Percentiles rank a stretch among this genome's conserved stretches.
Evolutionary conservation across 306 rosid species (phyloP).

Genomic region (Acacia acuminata): DNA sequence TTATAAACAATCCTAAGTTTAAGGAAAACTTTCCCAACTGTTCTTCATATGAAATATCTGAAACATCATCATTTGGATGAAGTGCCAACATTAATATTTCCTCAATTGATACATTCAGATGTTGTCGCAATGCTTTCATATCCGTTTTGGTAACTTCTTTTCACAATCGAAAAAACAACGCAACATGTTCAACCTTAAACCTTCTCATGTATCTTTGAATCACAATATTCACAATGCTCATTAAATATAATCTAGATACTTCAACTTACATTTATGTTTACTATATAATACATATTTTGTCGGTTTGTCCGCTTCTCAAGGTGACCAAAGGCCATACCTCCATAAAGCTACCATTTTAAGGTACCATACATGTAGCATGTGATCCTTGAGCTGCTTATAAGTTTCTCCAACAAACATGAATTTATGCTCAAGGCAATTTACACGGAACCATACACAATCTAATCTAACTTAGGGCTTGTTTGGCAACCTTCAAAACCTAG

Average conservation of each 20-base stretch:
- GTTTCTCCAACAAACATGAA: slow-evolving; percentile 26
- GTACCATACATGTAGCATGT: background rate
- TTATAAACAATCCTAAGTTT: background rate
- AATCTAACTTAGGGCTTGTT: slow-evolving; percentile 13
- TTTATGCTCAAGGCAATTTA: slow-evolving; percentile 3
- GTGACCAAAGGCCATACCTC: background rate
- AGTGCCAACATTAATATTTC: background rate
- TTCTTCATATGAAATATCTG: background rate
- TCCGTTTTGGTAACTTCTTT: background rate
- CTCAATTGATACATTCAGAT: background rate
- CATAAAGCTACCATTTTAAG: background rate
- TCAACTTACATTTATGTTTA: background rate
- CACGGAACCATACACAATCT: slow-evolving; percentile 6
- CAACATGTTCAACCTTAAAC: background rate
- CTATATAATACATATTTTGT: background rate
- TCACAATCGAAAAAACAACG: background rate
- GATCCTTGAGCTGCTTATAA: background rate
- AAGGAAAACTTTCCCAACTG: background rate
- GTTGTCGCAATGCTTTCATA: background rate
- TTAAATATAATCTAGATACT: background rate
- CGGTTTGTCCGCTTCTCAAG: background rate
- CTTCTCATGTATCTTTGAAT: background rate
- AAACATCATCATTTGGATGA: background rate
- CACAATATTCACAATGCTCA: background rate
- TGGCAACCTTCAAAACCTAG: too few relatives aligned